Evolutionary conservation across 2,329 filamentous ascomycete genomes (phyloP), one percentile per base, ranked within the genome.

Genomic region (Hypoxylon sp.): DNA sequence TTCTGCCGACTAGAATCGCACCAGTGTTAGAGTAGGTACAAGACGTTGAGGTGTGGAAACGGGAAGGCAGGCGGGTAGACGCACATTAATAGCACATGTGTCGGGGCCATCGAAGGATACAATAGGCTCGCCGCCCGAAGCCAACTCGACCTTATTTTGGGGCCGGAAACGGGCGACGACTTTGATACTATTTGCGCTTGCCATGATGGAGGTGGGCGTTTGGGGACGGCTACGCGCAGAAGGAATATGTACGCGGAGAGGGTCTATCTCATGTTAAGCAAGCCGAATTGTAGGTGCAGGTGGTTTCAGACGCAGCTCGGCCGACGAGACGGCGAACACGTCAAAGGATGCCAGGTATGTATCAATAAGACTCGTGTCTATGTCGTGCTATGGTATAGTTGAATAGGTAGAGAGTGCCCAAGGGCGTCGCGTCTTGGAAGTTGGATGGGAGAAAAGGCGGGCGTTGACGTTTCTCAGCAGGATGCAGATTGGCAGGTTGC

Each of bases 161-260:
- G 95, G 95, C 77, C 95, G 89, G 82, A 99, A 99, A 75, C 95
- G 92, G 84, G 94, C 94, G 79, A 99, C 94, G 78, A 99, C 95
- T 92, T 87, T 90, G 84, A 91, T 90, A 75, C 84, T 89, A 76
- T 88, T 87, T 73, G 82, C 81, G 79, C 82, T 81, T 77, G 85
- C 86, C 84, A 85, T 86, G 77, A 72, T 79, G 80, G 72, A 73
- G 73, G 67, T 61, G 69, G 52, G 61, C 58, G 65, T 64, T 65
- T 55, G 51, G 44, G 30, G 58, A 68, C 64, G 66, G 68, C 66
- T 72, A 71, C 69, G 71, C 72, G 70, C 71, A 71, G 73, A 57
- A 54, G 7, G 61, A 41, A 62, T 62, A 62, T 67, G 64, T 63
- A 66, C 57, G 41, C 59, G 64, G 51, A 67, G 65, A 48, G 67